A percentile compares a stretch with the other conserved stretches of the same genome.
phyloP scores from a whole-genome alignment of 2,329 filamentous ascomycete species.

The Pseudogymnoascus sp. region DNA sequence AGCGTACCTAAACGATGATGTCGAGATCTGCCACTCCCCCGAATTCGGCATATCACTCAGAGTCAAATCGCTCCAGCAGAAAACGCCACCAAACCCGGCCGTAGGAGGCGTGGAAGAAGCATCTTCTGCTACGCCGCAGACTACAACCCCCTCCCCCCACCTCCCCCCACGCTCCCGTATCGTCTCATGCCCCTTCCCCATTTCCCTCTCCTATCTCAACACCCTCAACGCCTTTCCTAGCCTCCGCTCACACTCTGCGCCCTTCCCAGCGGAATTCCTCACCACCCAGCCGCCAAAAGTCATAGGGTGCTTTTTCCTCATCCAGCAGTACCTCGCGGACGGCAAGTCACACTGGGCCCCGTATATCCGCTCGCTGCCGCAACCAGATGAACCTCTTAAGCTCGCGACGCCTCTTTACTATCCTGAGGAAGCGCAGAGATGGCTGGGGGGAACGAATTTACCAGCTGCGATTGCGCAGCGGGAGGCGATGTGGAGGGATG shows the following conservation, averaged over 20 bases:
- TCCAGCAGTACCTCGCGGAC: conserved; percentile 56
- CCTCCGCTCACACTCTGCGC: conserved; percentile 17
- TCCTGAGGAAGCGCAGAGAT: conserved; percentile 48
- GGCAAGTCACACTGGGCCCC: conserved; percentile 56
- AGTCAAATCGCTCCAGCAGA: conserved; percentile 30
- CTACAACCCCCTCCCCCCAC: no score
- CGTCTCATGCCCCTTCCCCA: conserved; percentile 43
- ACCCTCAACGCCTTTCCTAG: conserved; percentile 33
- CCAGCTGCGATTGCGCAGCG: conserved; percentile 22
- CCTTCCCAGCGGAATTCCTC: conserved; percentile 45
- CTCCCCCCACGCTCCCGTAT: conserved; percentile 26
- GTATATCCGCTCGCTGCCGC: conserved; percentile 59
- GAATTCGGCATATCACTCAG: conserved; percentile 47
- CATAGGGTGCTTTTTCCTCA: conserved; percentile 58
- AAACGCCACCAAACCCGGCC: conserved; percentile 25
- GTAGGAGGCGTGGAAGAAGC: conserved; percentile 25
- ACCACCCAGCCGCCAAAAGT: conserved; percentile 46
- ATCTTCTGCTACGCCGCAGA: neutral
- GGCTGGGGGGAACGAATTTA: conserved; percentile 33
- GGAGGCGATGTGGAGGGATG: conserved; percentile 20
- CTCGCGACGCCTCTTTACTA: conserved; percentile 58
- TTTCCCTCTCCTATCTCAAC: conserved; percentile 52
- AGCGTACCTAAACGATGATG: conserved; percentile 39
- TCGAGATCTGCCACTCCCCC: conserved; percentile 45
- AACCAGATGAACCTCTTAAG: conserved; percentile 41